Conservation (phyloP, 1,139 yeast genomes). For the Lodderomyces elongisporus region DNA sequence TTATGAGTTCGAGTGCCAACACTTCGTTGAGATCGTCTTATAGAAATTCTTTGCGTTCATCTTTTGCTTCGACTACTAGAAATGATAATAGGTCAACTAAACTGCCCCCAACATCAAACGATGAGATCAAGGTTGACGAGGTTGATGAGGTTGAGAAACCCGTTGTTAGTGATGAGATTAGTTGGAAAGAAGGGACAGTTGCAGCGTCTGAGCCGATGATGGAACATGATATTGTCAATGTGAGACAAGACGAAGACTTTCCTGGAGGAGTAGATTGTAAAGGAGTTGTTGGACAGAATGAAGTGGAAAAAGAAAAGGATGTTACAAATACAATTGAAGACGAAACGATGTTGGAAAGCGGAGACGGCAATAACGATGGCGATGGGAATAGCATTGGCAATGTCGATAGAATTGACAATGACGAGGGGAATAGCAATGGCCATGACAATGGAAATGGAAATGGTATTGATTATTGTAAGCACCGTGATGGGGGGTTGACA, state of each 20-base stretch:
- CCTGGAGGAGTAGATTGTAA: constrained; percentile 2
- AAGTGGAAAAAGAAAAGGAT: not conserved
- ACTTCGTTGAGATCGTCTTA: constrained; percentile 11
- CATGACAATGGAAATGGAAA: too few relatives aligned
- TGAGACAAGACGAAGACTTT: too few relatives aligned
- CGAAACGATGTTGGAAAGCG: too few relatives aligned
- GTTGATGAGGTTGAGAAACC: not conserved
- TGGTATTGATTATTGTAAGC: too few relatives aligned
- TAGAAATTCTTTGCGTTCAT: constrained; percentile 10
- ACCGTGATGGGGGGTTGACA: too few relatives aligned
- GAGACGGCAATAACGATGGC: not conserved
- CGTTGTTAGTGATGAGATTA: not conserved
- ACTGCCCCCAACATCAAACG: constrained; percentile 2
- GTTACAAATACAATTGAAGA: too few relatives aligned
- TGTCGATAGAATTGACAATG: not conserved
- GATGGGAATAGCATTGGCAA: not conserved
- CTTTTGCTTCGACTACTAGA: too few relatives aligned
- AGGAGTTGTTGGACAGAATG: constrained; percentile 3
- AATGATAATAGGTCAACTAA: constrained; percentile 5
- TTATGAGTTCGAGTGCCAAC: constrained; percentile 10
- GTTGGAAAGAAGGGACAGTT: not conserved
- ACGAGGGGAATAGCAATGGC: not conserved
- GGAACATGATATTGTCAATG: constrained; percentile 1
- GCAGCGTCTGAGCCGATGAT: not conserved
- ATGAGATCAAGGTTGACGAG: not conserved